A percentile compares a stretch with the other conserved stretches of the same genome.
These are phyloP conservation scores for Naematelia aurantialba DNA, from an alignment of 768 basidiomycete genomes.

Conservation along the genomic window DNA sequence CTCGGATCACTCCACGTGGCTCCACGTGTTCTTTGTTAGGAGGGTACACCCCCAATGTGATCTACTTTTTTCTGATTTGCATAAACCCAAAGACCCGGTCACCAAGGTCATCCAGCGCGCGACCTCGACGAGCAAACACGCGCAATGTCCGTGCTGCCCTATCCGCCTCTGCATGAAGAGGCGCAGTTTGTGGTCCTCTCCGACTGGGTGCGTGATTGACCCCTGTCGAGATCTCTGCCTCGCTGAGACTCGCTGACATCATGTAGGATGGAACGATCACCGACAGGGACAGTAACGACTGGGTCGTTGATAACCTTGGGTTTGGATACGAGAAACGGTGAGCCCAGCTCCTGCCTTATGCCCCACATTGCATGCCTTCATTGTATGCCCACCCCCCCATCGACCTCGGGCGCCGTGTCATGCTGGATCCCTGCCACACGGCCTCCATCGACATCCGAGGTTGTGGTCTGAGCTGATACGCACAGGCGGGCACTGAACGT, in stretches of 20 bases:
- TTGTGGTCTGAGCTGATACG: slow-evolving; percentile 6
- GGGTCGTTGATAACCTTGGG: slow-evolving; percentile 85
- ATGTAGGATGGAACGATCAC: slow-evolving; percentile 70
- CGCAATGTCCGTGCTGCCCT: slow-evolving; percentile 60
- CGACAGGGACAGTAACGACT: slow-evolving; percentile 86
- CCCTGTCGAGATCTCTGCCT: background rate
- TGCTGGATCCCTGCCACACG: too few relatives aligned
- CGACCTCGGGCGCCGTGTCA: background rate
- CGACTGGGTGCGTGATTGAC: slow-evolving; percentile 68
- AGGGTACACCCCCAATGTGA: too few relatives aligned
- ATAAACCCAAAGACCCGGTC: too few relatives aligned
- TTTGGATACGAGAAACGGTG: slow-evolving; percentile 71
- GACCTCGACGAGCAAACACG: too few relatives aligned
- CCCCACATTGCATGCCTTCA: background rate
- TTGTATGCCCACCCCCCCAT: too few relatives aligned
- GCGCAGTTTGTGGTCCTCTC: slow-evolving; percentile 82
- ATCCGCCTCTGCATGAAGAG: slow-evolving; percentile 72
- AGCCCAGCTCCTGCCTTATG: background rate
- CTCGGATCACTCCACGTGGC: too few relatives aligned
- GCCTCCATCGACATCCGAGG: background rate
- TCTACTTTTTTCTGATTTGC: too few relatives aligned
- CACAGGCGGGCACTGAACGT: slow-evolving; percentile 63
- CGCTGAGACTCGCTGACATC: background rate
- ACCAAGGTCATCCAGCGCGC: too few relatives aligned
- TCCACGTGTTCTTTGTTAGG: too few relatives aligned